Percentiles rank a stretch among this genome's conserved stretches.
Evolutionary conservation across 2,329 filamentous ascomycete genomes (phyloP).

Genomic region (Fusarium duplospermum): DNA sequence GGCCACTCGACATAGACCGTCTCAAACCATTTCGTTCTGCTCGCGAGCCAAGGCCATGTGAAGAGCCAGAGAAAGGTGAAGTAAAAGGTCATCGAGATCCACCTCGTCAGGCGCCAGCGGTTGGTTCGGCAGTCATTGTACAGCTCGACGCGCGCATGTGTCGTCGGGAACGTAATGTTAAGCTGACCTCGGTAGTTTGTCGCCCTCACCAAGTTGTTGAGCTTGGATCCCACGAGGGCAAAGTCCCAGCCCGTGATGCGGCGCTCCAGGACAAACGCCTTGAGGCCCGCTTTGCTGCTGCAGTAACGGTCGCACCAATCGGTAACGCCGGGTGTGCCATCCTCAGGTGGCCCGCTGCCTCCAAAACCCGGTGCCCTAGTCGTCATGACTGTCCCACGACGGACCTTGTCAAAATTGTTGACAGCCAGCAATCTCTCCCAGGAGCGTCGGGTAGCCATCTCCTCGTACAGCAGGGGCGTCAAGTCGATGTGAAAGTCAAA

Average conservation of each 20-base stretch:
- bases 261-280: conserved; percentile 64
- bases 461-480: conserved; percentile 66
- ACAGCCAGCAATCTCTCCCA: conserved; percentile 63
- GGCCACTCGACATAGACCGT: conserved; percentile 72
- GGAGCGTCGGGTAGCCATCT: conserved; percentile 53
- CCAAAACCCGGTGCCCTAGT: conserved; percentile 61
- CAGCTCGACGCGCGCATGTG: conserved; percentile 68
- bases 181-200: conserved; percentile 77
- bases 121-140: conserved; percentile 74
- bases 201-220: conserved; percentile 68
- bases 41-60: conserved; percentile 76
- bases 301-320: conserved; percentile 79
- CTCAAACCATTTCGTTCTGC: conserved; percentile 75
- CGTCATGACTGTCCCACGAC: conserved; percentile 72
- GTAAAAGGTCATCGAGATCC: conserved; percentile 74
- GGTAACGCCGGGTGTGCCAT: conserved; percentile 47
- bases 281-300: conserved; percentile 66
- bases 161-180: conserved; percentile 68
- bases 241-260: conserved; percentile 71
- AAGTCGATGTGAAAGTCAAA: conserved; percentile 71
- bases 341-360: conserved; percentile 42
- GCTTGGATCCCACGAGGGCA: conserved; percentile 59
- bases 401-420: conserved; percentile 68
- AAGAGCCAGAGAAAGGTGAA: conserved; percentile 76
- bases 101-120: conserved; percentile 71